Evolutionary conservation across 2,329 filamentous ascomycete genomes (phyloP).

Genomic region (Diaporthe nobilis): DNA sequence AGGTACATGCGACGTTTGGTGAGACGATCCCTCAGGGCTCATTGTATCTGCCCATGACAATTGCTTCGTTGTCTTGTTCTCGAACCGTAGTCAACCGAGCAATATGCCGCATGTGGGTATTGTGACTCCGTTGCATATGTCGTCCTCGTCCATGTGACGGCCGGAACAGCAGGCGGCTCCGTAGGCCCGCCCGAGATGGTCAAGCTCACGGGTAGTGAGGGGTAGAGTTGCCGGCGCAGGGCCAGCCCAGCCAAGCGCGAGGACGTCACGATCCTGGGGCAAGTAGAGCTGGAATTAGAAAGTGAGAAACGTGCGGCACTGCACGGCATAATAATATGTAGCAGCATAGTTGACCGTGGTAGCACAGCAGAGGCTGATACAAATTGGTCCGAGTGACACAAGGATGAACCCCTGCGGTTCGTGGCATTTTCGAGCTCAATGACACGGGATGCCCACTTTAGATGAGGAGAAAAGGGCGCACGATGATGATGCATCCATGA

Average conservation of each 20-base stretch:
- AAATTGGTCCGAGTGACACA: conserved; percentile 9
- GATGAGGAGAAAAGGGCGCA: conserved; percentile 29
- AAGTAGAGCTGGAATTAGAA: neutral
- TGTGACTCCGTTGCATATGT: neutral
- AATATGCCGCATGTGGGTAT: conserved; percentile 5
- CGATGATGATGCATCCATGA: conserved; percentile 36
- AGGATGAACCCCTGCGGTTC: conserved; percentile 28
- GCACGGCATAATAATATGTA: neutral
- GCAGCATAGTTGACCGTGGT: neutral
- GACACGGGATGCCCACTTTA: conserved; percentile 28
- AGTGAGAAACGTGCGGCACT: neutral
- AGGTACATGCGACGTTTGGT: neutral
- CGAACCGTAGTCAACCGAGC: neutral
- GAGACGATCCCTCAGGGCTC: neutral
- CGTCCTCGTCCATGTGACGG: conserved; percentile 10
- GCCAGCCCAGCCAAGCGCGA: neutral
- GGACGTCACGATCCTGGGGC: conserved; percentile 13
- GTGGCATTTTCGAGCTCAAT: conserved; percentile 14
- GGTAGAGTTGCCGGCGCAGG: conserved; percentile 11
- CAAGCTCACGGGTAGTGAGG: conserved; percentile 16
- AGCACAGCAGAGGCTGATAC: conserved; percentile 19
- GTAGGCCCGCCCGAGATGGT: neutral
- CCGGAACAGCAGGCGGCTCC: neutral
- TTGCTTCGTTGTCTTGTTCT: neutral
- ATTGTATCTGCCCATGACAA: neutral